Base-by-base conservation (phyloP, 108 stramenopile species). In the Chaetoceros muelleri region DNA sequence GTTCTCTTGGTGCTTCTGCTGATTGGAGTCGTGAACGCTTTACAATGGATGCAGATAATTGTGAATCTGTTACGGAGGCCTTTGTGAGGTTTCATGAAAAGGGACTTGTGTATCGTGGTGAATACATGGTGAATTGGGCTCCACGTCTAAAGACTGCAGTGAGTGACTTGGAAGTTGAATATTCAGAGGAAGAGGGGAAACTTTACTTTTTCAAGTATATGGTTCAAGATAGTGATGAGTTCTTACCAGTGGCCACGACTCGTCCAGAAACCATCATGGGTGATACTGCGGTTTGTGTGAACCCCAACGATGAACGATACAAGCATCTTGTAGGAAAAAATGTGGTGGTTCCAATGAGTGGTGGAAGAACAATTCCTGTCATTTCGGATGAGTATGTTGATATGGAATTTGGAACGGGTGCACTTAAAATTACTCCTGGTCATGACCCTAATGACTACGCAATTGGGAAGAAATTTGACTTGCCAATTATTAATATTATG, bases 121-220 rank as follows among this genome's bases (percentile, higher is more conserved):
- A 84, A 55, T 94, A 93, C 73, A 95, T 98, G 93, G 98, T 99
- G 28, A 98, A 99, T 63, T 99, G 98, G 98, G 93, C 93, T 44
- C 98, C 98, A 0, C 55, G 79, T 47, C 74, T 99, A n/a, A 93
- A 93, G 67, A 99, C 98, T 2, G 98, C 96, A 0, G 93, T 99
- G 20, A 88, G 85, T 64, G 98, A 99, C 50, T 74, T 98, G 28
- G 98, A 99, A 61, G 95, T 96, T 48, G 95, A 98, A 40, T 91
- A 90, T 62, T 68, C 74, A 10, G 90, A 93, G 44, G 90, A 95
- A 62, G 77, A 90, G 67, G 98, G 98, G 2, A 87, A 86, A 64
- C 77, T 99, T 28, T 96, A 95, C 71, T 95, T 76, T 58, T 99
- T 99, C 83, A 94, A 96, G 67, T 99, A 95, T 64, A 72, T 76